These are phyloP conservation scores for Vitis rotundifolia DNA, from an alignment of 164 flowering plant species.

Conservation along the genomic window DNA sequence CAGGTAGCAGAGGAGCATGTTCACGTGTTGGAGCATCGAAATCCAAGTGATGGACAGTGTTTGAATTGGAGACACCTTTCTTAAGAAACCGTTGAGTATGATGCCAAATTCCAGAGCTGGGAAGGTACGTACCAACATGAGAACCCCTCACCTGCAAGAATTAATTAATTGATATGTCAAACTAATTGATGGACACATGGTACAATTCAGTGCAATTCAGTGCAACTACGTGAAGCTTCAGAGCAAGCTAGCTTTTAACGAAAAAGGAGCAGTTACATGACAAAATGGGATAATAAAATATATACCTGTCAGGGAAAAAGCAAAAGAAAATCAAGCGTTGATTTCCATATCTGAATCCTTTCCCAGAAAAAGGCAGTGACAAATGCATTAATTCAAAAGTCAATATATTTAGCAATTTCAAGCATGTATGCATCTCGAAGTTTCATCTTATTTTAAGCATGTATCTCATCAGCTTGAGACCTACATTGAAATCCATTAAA, in stretches of 20 bases:
- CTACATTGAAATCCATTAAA: too few species aligned
- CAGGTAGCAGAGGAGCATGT: conserved; percentile 71
- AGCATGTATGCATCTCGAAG: too few species aligned
- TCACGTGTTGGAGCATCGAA: conserved; percentile 99
- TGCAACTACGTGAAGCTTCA: conserved; percentile 3
- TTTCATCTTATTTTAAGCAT: too few species aligned
- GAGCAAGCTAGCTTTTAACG: not conserved
- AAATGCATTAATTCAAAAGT: not conserved
- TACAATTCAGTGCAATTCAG: not conserved
- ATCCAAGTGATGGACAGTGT: conserved; percentile 83
- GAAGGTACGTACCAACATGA: conserved; percentile 88
- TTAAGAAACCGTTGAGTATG: conserved; percentile 82
- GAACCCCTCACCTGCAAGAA: conserved; percentile 78
- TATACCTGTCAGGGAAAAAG: not conserved
- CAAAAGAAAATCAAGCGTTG: not conserved
- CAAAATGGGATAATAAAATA: not conserved
- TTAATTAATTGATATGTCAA: conserved; percentile 6
- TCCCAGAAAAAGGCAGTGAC: too few species aligned
- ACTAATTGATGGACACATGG: not conserved
- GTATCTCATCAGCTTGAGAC: too few species aligned
- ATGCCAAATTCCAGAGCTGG: conserved; percentile 90
- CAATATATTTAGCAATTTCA: not conserved
- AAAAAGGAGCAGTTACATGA: not conserved
- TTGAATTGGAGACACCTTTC: conserved; percentile 52
- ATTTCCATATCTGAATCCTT: not conserved